Evolutionary conservation across 345 rosid genomes (phyloP).

Genomic region (Psidium guajava): DNA sequence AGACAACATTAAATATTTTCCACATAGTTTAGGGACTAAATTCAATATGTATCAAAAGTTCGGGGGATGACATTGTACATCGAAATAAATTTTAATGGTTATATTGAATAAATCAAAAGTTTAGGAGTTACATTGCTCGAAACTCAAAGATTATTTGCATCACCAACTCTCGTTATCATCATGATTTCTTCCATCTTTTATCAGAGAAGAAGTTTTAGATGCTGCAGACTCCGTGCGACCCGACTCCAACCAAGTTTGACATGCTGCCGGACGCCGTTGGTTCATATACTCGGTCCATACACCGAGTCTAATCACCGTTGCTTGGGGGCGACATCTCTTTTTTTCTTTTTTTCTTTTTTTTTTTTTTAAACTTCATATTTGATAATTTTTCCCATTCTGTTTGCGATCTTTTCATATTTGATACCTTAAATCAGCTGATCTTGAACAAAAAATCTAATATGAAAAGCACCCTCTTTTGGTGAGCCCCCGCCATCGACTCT

Average conservation of each 20-base stretch:
- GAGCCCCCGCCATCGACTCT: background rate
- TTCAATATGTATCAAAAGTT: too few relatives aligned
- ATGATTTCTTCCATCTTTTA: background rate
- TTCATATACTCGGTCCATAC: background rate
- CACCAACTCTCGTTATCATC: background rate
- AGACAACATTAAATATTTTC: too few relatives aligned
- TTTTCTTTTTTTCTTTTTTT: background rate
- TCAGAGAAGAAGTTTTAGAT: background rate
- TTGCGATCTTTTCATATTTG: background rate
- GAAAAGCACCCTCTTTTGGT: background rate
- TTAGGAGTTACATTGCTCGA: too few relatives aligned
- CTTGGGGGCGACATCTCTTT: rapidly evolving
- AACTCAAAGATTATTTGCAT: background rate
- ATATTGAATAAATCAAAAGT: too few relatives aligned
- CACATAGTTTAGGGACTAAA: too few relatives aligned
- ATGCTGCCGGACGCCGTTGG: rapidly evolving
- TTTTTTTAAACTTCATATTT: background rate
- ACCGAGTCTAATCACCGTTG: background rate
- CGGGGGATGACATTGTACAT: too few relatives aligned
- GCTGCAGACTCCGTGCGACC: background rate
- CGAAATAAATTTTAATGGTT: too few relatives aligned
- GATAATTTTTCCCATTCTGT: background rate
- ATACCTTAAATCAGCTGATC: background rate
- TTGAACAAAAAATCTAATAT: background rate
- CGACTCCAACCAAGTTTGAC: background rate